phyloP scores from a whole-genome alignment of 1,139 yeast genomes.

The Meyerozyma smithsonii region DNA sequence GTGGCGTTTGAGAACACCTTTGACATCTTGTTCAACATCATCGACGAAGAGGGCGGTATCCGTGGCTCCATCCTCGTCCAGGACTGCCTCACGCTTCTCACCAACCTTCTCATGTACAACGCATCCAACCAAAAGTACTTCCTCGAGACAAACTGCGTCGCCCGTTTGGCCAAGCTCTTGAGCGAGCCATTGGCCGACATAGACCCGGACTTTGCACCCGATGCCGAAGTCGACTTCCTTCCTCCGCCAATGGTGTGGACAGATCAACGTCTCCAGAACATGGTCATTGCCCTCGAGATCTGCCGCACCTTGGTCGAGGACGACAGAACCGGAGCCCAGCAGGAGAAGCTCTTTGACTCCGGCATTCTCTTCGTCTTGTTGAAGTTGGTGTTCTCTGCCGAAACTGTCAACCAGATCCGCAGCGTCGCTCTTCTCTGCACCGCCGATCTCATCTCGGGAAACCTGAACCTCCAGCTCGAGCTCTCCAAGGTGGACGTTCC shows the following conservation, averaged over 20 bases:
- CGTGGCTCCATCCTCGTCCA: conserved; percentile 88
- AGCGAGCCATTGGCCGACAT: conserved; percentile 50
- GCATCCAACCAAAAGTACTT: conserved; percentile 89
- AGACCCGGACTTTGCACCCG: conserved; percentile 16
- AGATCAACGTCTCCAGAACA: conserved; percentile 64
- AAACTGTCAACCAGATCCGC: conserved; percentile 59
- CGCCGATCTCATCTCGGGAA: conserved; percentile 69
- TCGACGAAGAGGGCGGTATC: conserved; percentile 84
- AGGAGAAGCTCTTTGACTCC: conserved; percentile 52
- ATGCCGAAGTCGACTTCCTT: conserved; percentile 5
- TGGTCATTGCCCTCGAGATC: conserved; percentile 64
- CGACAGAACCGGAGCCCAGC: conserved; percentile 65
- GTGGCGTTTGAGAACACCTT: conserved; percentile 95
- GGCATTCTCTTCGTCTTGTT: conserved; percentile 65
- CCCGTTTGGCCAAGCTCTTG: conserved; percentile 57
- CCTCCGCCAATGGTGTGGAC: conserved; percentile 57
- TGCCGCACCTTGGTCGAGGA: conserved; percentile 70
- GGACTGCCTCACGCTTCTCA: conserved; percentile 75
- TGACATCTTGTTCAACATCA: conserved; percentile 71
- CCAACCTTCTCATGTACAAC: conserved; percentile 72
- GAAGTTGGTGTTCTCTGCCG: conserved; percentile 62
- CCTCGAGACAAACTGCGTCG: conserved; percentile 76
- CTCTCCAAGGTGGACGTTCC: conserved; percentile 89
- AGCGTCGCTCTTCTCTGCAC: conserved; percentile 66
- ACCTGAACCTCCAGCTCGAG: conserved; percentile 58